Base-by-base conservation (phyloP, 2,329 filamentous ascomycete species). In the Ceratocystis huliohia region DNA sequence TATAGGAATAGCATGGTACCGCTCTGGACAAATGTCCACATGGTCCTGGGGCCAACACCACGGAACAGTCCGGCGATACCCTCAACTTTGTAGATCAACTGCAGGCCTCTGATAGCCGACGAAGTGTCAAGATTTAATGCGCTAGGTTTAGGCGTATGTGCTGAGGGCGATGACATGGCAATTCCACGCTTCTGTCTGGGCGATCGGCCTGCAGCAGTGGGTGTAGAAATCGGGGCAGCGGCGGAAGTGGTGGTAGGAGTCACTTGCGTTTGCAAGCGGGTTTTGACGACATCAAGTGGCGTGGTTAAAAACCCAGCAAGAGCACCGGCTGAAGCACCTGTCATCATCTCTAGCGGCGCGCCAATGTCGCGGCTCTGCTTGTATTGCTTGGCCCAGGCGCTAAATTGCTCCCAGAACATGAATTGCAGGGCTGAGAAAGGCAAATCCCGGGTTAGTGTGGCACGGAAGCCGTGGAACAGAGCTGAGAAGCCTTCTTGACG, bases 21-120 rank as follows among this genome's bases (percentile, higher is more conserved):
- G 73, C 89, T 96, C 78, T 99, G 94, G 67, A 97, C 90, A 73
- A 93, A 96, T 25, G 94, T 99, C 94, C 94, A 99, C 15, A 97
- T 90, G 67, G 88, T 88, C 65, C 94, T 84, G 1, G 94, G 94
- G 0, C 93, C 93, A 1, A 99, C 93, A 30, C 94, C 94, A 67
- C 94, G 85, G 76, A 99, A 99, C 86, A 91, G 95, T 1, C 94
- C 95, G 1, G 83, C 83, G 17, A 97, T 71, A 1, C 94, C 94
- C 76, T 99, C 94, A 5, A 88, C 90, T 70, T 84, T 85, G 77
- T 97, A 99, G 72, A 99, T 95, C 70, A 96, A 82, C 71, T 82
- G 85, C 46, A 99, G 77, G 1, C 93, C 94, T 1, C 84, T 91
- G 65, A 93, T 80, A 63, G 97, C 88, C 0, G 92, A 96, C 1